phyloP scores from a whole-genome alignment of 2,329 filamentous ascomycete species.

The Knufia fluminis region DNA sequence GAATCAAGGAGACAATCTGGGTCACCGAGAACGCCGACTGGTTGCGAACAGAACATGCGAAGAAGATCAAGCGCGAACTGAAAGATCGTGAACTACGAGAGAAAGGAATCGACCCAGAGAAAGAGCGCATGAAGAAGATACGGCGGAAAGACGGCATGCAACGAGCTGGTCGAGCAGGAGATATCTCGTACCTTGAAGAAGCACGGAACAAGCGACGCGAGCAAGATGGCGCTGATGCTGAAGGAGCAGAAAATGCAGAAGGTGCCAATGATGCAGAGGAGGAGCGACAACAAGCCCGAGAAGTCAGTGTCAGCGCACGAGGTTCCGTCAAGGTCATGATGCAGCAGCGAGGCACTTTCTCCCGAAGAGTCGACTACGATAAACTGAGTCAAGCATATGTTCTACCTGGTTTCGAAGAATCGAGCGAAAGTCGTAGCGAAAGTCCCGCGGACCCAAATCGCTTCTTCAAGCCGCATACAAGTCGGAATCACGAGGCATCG shows the following conservation, averaged over 20 bases:
- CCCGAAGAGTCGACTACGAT: conserved; percentile 21
- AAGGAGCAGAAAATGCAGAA: neutral
- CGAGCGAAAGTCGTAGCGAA: conserved; percentile 3
- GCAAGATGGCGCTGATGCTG: conserved; percentile 22
- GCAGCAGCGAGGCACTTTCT: conserved; percentile 20
- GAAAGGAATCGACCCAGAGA: conserved; percentile 26
- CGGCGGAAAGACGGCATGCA: conserved; percentile 38
- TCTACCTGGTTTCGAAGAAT: conserved; percentile 10
- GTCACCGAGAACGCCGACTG: conserved; percentile 91
- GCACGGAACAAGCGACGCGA: conserved; percentile 48
- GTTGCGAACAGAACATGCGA: conserved; percentile 76
- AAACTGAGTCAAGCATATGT: conserved; percentile 19
- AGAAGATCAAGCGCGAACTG: conserved; percentile 63
- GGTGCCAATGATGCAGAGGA: conserved; percentile 5
- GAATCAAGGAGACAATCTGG: conserved; percentile 86
- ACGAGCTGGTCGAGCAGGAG: conserved; percentile 38
- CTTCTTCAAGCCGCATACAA: conserved; percentile 9
- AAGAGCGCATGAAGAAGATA: conserved; percentile 28
- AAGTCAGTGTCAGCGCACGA: conserved; percentile 13
- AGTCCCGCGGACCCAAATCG: conserved; percentile 3
- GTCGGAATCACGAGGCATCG: neutral
- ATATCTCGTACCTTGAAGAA: conserved; percentile 38
- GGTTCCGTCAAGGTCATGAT: conserved; percentile 21
- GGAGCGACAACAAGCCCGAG: conserved; percentile 2
- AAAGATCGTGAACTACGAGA: conserved; percentile 42